Conservation (phyloP, 148 eudicot genomes). For the Heliosperma pusillum region DNA sequence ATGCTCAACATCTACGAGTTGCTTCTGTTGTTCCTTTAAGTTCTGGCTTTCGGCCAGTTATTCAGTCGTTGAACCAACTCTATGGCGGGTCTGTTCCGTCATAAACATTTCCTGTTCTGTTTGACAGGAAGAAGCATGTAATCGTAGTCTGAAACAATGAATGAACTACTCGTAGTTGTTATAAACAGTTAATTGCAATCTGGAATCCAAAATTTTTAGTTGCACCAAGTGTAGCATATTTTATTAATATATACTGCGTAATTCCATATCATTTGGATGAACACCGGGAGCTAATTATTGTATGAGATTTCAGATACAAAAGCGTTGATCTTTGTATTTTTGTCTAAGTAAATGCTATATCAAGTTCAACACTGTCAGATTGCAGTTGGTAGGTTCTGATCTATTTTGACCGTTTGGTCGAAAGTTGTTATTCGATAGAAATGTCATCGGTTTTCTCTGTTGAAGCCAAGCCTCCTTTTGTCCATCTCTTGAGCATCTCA, state of each 20-base stretch:
- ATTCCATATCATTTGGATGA: conserved; percentile 3
- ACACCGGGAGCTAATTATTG: neutral
- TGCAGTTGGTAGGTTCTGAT: neutral
- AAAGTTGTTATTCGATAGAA: conserved; percentile 20
- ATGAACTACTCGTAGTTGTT: too few relatives aligned
- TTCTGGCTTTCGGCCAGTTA: conserved; percentile 66
- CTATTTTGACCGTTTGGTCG: conserved; percentile 7
- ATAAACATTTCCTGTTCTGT: too few relatives aligned
- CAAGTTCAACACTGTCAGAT: neutral
- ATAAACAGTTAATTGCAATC: too few relatives aligned
- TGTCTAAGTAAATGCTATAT: conserved; percentile 11
- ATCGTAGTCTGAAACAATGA: too few relatives aligned
- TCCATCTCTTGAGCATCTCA: conserved; percentile 79
- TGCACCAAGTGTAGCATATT: neutral
- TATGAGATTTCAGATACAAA: conserved; percentile 11
- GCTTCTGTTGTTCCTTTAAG: conserved; percentile 62
- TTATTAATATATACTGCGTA: conserved; percentile 13
- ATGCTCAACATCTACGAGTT: conserved; percentile 76
- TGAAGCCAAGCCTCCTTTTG: conserved; percentile 38
- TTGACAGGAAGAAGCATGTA: too few relatives aligned
- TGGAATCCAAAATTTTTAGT: neutral
- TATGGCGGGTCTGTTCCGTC: conserved; percentile 35
- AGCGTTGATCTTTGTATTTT: neutral
- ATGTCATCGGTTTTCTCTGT: conserved; percentile 21
- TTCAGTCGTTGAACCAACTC: conserved; percentile 47